Evolutionary conservation across 306 rosid species (phyloP).

Genomic region (Acmispon strigosus): DNA sequence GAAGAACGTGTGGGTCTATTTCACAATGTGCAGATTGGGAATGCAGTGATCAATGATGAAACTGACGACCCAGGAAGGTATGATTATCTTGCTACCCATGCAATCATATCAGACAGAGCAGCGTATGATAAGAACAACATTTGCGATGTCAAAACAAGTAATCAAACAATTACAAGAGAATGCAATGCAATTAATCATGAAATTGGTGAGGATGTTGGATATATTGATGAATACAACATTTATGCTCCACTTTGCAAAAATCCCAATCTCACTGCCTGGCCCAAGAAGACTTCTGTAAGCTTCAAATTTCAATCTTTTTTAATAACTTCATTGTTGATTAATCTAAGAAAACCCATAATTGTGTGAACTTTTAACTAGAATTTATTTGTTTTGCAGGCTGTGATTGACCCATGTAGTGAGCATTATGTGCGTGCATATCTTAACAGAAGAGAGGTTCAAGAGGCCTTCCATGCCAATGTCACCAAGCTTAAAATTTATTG

Average conservation of each 20-base stretch:
- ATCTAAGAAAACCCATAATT: too few relatives aligned
- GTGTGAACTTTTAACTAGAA: too few relatives aligned
- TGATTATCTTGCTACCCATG: slow-evolving; percentile 36
- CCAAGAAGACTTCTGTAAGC: slow-evolving; percentile 53
- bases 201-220: not conserved
- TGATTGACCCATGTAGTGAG: too few relatives aligned
- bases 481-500: too few relatives aligned
- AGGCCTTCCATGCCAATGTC: too few relatives aligned
- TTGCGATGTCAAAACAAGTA: slow-evolving; percentile 24
- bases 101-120: slow-evolving; percentile 38
- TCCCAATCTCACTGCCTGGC: slow-evolving; percentile 36
- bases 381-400: too few relatives aligned
- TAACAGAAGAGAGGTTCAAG: too few relatives aligned
- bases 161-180: not conserved
- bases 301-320: not conserved
- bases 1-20: not conserved
- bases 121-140: not conserved
- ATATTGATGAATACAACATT: slow-evolving; percentile 46
- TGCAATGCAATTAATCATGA: slow-evolving; percentile 26
- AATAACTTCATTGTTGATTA: too few relatives aligned
- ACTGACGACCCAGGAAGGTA: slow-evolving; percentile 24
- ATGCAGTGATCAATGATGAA: slow-evolving; percentile 38
- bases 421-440: too few relatives aligned
- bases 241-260: slow-evolving; percentile 40
- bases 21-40: slow-evolving; percentile 29